phyloP scores from a whole-genome alignment of 2,329 filamentous ascomycete species.

The Ophiostoma himal-ulmi region DNA sequence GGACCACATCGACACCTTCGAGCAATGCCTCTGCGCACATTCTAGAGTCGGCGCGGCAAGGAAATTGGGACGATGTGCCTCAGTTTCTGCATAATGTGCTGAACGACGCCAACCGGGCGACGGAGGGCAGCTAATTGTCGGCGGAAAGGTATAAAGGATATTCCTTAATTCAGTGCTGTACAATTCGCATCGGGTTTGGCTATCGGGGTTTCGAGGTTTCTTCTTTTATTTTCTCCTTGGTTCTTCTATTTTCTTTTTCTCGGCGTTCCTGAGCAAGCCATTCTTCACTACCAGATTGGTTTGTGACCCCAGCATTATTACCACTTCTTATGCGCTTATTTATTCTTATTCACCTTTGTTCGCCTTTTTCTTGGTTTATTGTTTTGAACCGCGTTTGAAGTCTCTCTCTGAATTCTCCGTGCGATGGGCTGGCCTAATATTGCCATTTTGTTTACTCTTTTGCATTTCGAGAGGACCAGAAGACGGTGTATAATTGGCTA shows the following conservation, averaged over 20 bases:
- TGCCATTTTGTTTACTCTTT: background rate
- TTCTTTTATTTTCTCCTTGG: background rate
- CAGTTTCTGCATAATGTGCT: conserved; percentile 50
- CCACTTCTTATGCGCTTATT: background rate
- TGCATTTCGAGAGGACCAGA: background rate
- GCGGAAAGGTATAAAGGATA: too few relatives aligned
- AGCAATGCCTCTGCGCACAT: conserved; percentile 44
- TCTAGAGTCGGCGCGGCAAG: conserved; percentile 49
- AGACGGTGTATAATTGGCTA: background rate
- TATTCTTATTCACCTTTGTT: background rate
- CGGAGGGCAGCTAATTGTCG: conserved; percentile 34
- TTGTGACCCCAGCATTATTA: background rate
- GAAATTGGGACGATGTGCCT: conserved; percentile 54
- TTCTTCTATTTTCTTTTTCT: background rate
- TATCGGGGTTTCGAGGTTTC: background rate
- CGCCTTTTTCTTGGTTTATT: background rate
- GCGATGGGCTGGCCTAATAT: background rate
- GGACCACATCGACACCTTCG: background rate
- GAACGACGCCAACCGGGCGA: conserved; percentile 35
- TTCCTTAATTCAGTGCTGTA: background rate
- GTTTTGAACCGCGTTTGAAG: background rate
- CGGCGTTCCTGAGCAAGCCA: background rate
- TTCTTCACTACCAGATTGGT: background rate
- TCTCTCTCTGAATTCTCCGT: background rate
- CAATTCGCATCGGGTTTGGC: too few relatives aligned